These are phyloP conservation scores for Epichloe glyceriae DNA, from an alignment of 2,329 filamentous ascomycete genomes.

Conservation along the genomic window DNA sequence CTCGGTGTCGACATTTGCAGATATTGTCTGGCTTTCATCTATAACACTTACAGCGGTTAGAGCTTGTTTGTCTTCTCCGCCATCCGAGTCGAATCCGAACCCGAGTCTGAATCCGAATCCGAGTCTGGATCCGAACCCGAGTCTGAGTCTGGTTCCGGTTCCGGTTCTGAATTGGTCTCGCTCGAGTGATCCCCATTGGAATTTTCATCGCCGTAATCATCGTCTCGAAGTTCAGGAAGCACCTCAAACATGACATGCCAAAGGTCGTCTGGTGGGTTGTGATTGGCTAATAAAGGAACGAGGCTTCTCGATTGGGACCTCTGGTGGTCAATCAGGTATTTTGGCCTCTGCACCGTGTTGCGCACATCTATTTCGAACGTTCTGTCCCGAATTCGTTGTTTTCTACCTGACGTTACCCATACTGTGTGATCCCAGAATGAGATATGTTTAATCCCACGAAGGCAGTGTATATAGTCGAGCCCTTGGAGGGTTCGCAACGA, in stretches of 20 bases:
- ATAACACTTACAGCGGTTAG: not conserved
- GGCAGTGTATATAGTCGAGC: constrained; percentile 27
- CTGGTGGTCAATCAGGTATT: not conserved
- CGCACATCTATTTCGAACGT: constrained; percentile 18
- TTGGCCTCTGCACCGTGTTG: constrained; percentile 11
- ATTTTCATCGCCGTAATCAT: not conserved
- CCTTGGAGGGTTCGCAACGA: constrained; percentile 30
- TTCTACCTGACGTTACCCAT: constrained; percentile 6
- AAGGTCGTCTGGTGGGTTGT: constrained; percentile 2
- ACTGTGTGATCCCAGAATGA: constrained; percentile 27
- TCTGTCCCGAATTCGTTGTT: constrained; percentile 15
- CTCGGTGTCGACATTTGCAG: not conserved
- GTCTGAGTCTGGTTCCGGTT: not conserved
- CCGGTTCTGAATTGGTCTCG: not conserved
- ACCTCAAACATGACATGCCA: constrained; percentile 5
- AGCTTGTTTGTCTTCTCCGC: not conserved
- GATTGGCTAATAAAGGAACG: constrained; percentile 8
- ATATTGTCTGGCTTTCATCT: not conserved
- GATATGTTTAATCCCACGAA: constrained; percentile 30
- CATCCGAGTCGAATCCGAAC: not conserved
- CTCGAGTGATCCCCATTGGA: not conserved
- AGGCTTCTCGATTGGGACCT: constrained; percentile 12
- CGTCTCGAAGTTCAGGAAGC: not conserved
- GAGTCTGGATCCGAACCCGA: not conserved
- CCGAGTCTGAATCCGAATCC: not conserved